These are phyloP conservation scores for Kregervanrija delftensis DNA, from an alignment of 805 yeast species.

Conservation along the genomic window DNA sequence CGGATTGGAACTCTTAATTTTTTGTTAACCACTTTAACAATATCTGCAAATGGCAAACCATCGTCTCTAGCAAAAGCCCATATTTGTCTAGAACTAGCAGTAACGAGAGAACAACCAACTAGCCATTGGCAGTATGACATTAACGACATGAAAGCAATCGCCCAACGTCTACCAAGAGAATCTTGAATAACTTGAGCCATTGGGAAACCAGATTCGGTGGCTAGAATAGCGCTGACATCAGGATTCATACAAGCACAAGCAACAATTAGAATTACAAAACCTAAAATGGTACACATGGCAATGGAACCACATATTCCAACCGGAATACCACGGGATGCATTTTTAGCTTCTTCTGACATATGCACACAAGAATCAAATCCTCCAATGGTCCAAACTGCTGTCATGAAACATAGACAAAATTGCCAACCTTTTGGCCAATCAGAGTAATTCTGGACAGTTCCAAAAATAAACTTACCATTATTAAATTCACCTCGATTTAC, in stretches of 20 bases:
- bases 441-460: slow-evolving; percentile 39
- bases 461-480: slow-evolving; percentile 46
- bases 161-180: slow-evolving; percentile 56
- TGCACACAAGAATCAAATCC: slow-evolving; percentile 67
- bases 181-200: slow-evolving; percentile 57
- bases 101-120: slow-evolving; percentile 56
- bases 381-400: slow-evolving; percentile 68
- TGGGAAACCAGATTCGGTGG: slow-evolving; percentile 46
- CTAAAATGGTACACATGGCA: slow-evolving; percentile 47
- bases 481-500: slow-evolving; percentile 31
- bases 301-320: slow-evolving; percentile 56
- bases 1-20: slow-evolving; percentile 50
- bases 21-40: slow-evolving; percentile 48
- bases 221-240: slow-evolving; percentile 34
- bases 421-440: slow-evolving; percentile 56
- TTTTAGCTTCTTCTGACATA: slow-evolving; percentile 61
- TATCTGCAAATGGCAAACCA: slow-evolving; percentile 55
- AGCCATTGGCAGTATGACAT: slow-evolving; percentile 54
- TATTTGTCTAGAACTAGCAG: slow-evolving; percentile 62
- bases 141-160: slow-evolving; percentile 52
- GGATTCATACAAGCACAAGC: slow-evolving; percentile 46
- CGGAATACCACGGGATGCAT: slow-evolving; percentile 56
- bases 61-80: slow-evolving; percentile 74
- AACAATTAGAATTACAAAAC: slow-evolving; percentile 47
- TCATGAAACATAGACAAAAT: slow-evolving; percentile 38